These are phyloP conservation scores for Chamaecyparis obtusa DNA, from an alignment of 75 land plant species.

Conservation along the genomic window DNA sequence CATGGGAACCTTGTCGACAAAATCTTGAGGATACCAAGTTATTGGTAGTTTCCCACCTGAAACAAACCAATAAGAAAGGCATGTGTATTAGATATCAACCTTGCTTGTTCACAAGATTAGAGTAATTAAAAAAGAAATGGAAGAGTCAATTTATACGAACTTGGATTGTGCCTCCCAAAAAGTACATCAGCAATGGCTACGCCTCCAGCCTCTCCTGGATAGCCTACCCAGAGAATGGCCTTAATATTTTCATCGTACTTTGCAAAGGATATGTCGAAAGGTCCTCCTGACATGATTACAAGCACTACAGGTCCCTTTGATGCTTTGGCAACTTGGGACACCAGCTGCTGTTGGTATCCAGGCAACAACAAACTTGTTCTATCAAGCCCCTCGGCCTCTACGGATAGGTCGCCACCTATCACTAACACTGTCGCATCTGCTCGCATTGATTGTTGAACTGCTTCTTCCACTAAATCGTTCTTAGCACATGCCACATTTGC, in stretches of 20 bases:
- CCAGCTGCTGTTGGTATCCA: conserved; percentile 74
- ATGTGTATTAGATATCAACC: neutral
- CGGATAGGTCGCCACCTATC: conserved; percentile 69
- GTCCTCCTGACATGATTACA: conserved; percentile 81
- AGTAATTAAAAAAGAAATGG: no score
- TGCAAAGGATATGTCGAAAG: conserved; percentile 75
- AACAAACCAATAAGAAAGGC: conserved; percentile 4
- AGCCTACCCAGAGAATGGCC: conserved; percentile 84
- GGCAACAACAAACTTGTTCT: conserved; percentile 22
- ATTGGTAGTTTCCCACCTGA: conserved; percentile 57
- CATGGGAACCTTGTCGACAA: conserved; percentile 56
- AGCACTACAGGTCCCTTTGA: conserved; percentile 57
- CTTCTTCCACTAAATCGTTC: conserved; percentile 9
- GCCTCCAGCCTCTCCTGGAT: conserved; percentile 93
- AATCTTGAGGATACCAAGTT: conserved; percentile 82
- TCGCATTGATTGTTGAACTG: conserved; percentile 43
- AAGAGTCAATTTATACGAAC: conserved; percentile 7
- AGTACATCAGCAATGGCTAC: conserved; percentile 72
- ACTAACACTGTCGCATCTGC: conserved; percentile 81
- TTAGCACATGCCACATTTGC: no score
- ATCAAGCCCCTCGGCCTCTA: conserved; percentile 66
- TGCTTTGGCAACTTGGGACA: conserved; percentile 59
- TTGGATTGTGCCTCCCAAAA: conserved; percentile 77
- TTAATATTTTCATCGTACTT: conserved; percentile 47
- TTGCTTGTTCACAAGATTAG: no score